Conservation (phyloP, 108 stramenopile genomes). For the Mayamaea pseudoterrestris region DNA sequence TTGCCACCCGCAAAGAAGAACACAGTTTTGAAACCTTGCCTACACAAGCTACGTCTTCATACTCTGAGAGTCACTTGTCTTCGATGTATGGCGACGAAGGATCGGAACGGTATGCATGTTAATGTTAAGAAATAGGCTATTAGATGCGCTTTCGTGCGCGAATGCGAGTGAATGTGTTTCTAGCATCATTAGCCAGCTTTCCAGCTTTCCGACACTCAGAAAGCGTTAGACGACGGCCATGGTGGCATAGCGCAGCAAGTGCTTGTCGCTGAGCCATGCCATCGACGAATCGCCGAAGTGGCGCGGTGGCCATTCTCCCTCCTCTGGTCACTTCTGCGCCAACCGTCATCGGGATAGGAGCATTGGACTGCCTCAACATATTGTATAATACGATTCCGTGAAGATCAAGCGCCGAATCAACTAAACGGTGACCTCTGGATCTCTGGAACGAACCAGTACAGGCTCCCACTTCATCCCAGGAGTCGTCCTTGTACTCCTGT, state of each 20-base stretch:
- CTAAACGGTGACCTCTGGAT: constrained; percentile 60
- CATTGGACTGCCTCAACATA: constrained; percentile 31
- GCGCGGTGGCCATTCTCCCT: constrained; percentile 64
- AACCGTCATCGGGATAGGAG: constrained; percentile 39
- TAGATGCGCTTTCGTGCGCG: too few relatives aligned
- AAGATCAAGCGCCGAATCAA: constrained; percentile 61
- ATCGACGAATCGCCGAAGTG: constrained; percentile 74
- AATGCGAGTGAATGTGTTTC: constrained; percentile 35
- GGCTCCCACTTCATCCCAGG: constrained; percentile 6
- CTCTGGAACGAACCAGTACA: constrained; percentile 55
- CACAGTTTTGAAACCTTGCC: not conserved
- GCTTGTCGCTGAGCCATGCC: constrained; percentile 68
- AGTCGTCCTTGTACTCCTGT: constrained; percentile 20
- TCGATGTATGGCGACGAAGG: constrained; percentile 1
- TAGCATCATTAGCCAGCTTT: constrained; percentile 26
- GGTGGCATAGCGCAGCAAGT: constrained; percentile 49
- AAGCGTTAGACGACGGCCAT: constrained; percentile 34
- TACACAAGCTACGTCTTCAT: not conserved
- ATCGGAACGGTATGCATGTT: not conserved
- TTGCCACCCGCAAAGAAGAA: constrained; percentile 24
- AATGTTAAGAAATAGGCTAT: not conserved
- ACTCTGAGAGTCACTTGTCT: not conserved
- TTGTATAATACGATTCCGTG: constrained; percentile 35
- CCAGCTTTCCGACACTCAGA: constrained; percentile 47
- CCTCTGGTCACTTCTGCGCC: constrained; percentile 40